phyloP scores from a whole-genome alignment of 2,329 filamentous ascomycete genomes.

The Talaromyces sp. region DNA sequence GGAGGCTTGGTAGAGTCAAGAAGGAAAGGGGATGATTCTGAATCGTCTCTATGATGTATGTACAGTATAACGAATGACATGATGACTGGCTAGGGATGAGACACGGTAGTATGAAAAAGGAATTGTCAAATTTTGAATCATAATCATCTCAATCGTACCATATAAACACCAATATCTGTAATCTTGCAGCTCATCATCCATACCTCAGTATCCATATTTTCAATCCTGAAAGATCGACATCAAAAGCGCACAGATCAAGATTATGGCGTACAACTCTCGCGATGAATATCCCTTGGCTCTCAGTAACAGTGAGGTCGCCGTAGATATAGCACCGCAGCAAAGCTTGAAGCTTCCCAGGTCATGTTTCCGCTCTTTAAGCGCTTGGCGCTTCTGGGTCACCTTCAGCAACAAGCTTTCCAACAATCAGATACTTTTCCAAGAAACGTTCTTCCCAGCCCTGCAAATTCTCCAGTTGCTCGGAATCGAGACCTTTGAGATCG shows the following conservation, averaged over 20 bases:
- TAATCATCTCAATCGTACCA: background rate
- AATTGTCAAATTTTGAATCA: background rate
- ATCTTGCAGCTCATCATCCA: background rate
- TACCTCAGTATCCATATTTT: background rate
- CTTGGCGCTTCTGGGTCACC: conserved; percentile 42
- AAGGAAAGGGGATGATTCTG: background rate
- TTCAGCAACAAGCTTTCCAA: conserved; percentile 73
- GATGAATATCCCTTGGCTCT: background rate
- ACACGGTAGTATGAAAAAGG: background rate
- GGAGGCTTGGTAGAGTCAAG: background rate
- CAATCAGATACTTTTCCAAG: conserved; percentile 87
- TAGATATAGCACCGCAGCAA: background rate
- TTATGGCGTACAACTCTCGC: background rate
- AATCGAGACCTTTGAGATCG: conserved; percentile 63
- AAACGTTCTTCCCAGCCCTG: conserved; percentile 93
- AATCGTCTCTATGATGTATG: background rate
- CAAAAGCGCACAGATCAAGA: background rate
- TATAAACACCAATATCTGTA: background rate
- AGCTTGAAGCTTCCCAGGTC: background rate
- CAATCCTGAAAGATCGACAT: background rate
- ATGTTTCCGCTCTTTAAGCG: conserved; percentile 1
- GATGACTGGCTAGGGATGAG: background rate
- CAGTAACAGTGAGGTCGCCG: background rate
- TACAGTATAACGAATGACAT: background rate
- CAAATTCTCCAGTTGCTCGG: conserved; percentile 75